These are phyloP conservation scores for Suillus hirtellus DNA, from an alignment of 768 basidiomycete species.

Conservation along the genomic window DNA sequence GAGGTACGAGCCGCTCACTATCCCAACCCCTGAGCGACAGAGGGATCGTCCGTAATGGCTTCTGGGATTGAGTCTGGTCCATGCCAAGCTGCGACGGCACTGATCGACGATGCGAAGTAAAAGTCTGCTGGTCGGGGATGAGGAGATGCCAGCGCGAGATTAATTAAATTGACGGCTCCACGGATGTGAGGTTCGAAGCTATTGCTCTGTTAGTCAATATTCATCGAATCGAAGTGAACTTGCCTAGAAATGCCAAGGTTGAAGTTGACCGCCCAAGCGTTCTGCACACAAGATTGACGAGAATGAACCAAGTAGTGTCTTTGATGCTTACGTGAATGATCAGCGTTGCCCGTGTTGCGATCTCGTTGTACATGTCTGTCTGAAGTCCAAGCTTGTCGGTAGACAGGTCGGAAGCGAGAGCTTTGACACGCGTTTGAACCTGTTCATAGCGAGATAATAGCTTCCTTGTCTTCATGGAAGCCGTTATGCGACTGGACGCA, in stretches of 20 bases:
- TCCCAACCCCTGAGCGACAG: slow-evolving; percentile 34
- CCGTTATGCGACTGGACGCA: slow-evolving; percentile 39
- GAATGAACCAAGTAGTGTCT: background rate
- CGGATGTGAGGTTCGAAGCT: slow-evolving; percentile 50
- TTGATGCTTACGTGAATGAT: slow-evolving; percentile 44
- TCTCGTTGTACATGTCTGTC: slow-evolving; percentile 34
- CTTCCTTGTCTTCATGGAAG: slow-evolving; percentile 42
- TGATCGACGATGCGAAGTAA: slow-evolving; percentile 54
- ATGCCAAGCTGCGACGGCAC: slow-evolving; percentile 27
- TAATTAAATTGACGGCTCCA: slow-evolving; percentile 51
- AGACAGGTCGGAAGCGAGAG: slow-evolving; percentile 46
- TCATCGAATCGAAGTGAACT: background rate
- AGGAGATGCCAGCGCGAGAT: slow-evolving; percentile 44
- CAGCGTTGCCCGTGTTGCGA: slow-evolving; percentile 39
- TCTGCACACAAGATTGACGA: slow-evolving; percentile 29
- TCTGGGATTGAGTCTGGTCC: slow-evolving; percentile 23
- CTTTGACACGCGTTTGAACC: slow-evolving; percentile 33
- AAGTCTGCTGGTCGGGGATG: slow-evolving; percentile 37
- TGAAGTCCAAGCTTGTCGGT: slow-evolving; percentile 41
- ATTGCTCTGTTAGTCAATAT: slow-evolving; percentile 10
- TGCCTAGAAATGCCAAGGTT: slow-evolving; percentile 36
- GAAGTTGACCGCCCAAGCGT: slow-evolving; percentile 62
- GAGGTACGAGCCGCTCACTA: slow-evolving; percentile 27
- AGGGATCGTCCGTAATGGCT: slow-evolving; percentile 22
- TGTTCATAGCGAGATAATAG: slow-evolving; percentile 22